Conservation (phyloP, 2,329 filamentous ascomycete species). For the Raffaelea ambrosiae region DNA sequence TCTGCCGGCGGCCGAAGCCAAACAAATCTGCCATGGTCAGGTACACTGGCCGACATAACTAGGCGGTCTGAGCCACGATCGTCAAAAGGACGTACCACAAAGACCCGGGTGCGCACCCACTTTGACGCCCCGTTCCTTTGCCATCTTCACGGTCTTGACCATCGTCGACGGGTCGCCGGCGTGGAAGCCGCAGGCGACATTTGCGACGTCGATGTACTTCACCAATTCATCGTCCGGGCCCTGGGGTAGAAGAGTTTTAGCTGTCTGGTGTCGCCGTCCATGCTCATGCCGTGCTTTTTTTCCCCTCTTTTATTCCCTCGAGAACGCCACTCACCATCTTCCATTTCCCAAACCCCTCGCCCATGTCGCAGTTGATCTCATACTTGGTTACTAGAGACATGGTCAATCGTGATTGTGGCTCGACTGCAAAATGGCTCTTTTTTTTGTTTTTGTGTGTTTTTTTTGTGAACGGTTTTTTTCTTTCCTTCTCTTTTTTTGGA, state of each 20-base stretch:
- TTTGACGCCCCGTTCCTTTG: slow-evolving; percentile 47
- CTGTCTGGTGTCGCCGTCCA: no score
- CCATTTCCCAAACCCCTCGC: slow-evolving; percentile 36
- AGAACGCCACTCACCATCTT: slow-evolving; percentile 16
- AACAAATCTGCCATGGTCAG: slow-evolving; percentile 43
- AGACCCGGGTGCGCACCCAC: slow-evolving; percentile 57
- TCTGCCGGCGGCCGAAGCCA: slow-evolving; percentile 57
- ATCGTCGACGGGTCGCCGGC: slow-evolving; percentile 57
- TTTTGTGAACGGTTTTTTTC: no score
- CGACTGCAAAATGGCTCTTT: neutral
- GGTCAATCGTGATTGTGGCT: neutral
- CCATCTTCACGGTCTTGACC: slow-evolving; percentile 48
- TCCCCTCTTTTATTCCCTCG: neutral
- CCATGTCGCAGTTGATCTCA: slow-evolving; percentile 33
- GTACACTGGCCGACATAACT: no score
- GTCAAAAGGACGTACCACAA: neutral
- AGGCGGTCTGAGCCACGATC: no score
- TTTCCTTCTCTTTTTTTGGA: no score
- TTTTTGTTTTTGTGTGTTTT: no score
- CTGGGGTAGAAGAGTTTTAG: no score
- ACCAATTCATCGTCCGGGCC: slow-evolving; percentile 51
- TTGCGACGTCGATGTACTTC: slow-evolving; percentile 51
- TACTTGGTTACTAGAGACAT: neutral
- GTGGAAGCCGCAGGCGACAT: slow-evolving; percentile 51
- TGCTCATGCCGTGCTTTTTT: no score